phyloP scores from a whole-genome alignment of 1,284 basidiomycete species.

The Boletus smithii region DNA sequence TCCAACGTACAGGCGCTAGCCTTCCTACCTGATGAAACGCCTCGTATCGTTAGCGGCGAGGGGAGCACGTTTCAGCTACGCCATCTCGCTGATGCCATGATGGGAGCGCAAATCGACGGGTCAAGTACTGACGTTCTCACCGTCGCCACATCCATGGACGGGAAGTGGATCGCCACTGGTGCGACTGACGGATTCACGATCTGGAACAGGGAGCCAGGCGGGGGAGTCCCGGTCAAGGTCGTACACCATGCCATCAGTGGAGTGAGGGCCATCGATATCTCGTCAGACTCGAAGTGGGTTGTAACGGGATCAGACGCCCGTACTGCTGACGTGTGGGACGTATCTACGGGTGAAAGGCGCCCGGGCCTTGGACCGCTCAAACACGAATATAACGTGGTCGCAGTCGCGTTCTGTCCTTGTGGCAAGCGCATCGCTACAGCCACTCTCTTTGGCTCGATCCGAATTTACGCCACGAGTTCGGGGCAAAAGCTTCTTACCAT shows the following conservation, averaged over 20 bases:
- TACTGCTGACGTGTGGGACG: slow-evolving; percentile 10
- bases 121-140: slow-evolving; percentile 5
- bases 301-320: slow-evolving; percentile 8
- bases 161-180: slow-evolving; percentile 11
- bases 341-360: slow-evolving; percentile 2
- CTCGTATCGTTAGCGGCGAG: slow-evolving; percentile 12
- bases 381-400: slow-evolving; percentile 20
- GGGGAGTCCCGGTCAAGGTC: not conserved
- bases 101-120: slow-evolving; percentile 16
- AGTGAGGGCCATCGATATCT: slow-evolving; percentile 15
- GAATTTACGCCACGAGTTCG: slow-evolving; percentile 8
- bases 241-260: slow-evolving; percentile 3
- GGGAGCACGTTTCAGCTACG: slow-evolving; percentile 12
- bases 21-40: slow-evolving; percentile 6
- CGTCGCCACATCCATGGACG: slow-evolving; percentile 15
- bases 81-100: not conserved
- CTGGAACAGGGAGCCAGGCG: slow-evolving; percentile 5
- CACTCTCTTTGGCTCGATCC: slow-evolving; percentile 14
- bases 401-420: slow-evolving; percentile 21
- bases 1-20: slow-evolving; percentile 18
- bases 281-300: slow-evolving; percentile 8
- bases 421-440: slow-evolving; percentile 13
- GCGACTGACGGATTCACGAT: slow-evolving; percentile 10
- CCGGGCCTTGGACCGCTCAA: not conserved
- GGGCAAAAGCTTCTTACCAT: slow-evolving; percentile 20